These are phyloP conservation scores for Fusarium cicatricum DNA, from an alignment of 2,329 filamentous ascomycete genomes.

Conservation along the genomic window DNA sequence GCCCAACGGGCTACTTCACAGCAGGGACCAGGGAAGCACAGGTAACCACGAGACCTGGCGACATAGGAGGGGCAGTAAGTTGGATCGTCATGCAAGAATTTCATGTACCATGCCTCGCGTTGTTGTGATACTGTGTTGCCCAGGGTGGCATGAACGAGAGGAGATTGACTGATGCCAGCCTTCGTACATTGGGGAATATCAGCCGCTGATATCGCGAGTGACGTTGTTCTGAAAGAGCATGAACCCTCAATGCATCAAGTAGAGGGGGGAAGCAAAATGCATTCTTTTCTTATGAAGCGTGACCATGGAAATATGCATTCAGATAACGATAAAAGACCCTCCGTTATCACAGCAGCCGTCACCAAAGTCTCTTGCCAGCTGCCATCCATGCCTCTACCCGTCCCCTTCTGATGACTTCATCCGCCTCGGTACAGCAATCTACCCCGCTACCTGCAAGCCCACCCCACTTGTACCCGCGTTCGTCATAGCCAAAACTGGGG, in stretches of 20 bases:
- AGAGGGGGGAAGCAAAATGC: background rate
- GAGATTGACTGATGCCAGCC: background rate
- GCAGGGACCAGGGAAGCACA: conserved; percentile 11
- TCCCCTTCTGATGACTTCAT: conserved; percentile 13
- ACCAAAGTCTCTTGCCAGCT: background rate
- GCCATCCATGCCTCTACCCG: background rate
- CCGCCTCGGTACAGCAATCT: conserved; percentile 19
- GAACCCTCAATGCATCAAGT: background rate
- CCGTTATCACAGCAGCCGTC: no score
- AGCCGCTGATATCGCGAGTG: conserved; percentile 13
- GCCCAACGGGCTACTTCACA: conserved; percentile 1
- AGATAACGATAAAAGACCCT: background rate
- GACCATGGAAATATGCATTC: background rate
- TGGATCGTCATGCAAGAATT: conserved; percentile 6
- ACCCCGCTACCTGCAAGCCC: conserved; percentile 17
- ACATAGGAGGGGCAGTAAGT: background rate
- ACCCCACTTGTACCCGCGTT: conserved; percentile 19
- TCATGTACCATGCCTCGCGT: background rate
- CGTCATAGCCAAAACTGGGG: conserved; percentile 36
- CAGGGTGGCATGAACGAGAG: conserved; percentile 1
- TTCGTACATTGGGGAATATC: conserved; percentile 11
- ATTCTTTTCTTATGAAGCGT: no score
- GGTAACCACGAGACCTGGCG: conserved; percentile 7
- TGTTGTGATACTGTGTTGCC: conserved; percentile 10
- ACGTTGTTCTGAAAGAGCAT: conserved; percentile 10